phyloP scores from a whole-genome alignment of 1,284 basidiomycete species.

The Fomes fomentarius region DNA sequence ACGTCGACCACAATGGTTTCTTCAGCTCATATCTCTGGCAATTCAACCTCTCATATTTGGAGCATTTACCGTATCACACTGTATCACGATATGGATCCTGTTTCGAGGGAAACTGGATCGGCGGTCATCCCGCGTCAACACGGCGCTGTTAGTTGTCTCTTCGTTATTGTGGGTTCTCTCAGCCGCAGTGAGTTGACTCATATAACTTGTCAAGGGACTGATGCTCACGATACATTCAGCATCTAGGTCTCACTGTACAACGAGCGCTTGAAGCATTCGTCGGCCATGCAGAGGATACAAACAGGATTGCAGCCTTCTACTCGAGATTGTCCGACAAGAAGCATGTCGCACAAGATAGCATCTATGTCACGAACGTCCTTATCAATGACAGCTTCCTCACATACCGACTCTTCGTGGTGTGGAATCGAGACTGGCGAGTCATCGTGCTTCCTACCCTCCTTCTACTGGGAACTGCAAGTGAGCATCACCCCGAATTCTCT shows the following conservation, averaged over 20 bases:
- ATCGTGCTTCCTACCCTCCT: conserved; percentile 6
- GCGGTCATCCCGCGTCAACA: background rate
- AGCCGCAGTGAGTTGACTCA: background rate
- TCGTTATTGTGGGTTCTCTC: background rate
- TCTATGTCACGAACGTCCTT: conserved; percentile 17
- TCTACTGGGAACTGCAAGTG: conserved; percentile 13
- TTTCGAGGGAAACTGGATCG: background rate
- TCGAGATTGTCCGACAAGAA: background rate
- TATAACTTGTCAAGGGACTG: too few species aligned
- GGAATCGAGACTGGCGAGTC: conserved; percentile 12
- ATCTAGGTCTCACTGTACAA: background rate
- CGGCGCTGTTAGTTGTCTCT: background rate
- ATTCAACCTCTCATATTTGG: background rate
- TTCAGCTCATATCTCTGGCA: background rate
- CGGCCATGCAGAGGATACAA: background rate
- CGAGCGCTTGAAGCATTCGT: background rate
- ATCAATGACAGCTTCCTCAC: conserved; percentile 18
- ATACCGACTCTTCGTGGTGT: conserved; percentile 16
- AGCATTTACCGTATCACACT: background rate
- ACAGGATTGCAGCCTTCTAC: background rate
- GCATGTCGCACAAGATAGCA: conserved; percentile 13
- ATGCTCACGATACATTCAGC: background rate
- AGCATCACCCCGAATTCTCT: background rate
- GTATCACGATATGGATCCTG: background rate
- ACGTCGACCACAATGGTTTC: too few species aligned